Evolutionary conservation across 148 eudicot genomes (phyloP), one percentile per base, ranked within the genome.

Genomic region (Spergularia bocconei): DNA sequence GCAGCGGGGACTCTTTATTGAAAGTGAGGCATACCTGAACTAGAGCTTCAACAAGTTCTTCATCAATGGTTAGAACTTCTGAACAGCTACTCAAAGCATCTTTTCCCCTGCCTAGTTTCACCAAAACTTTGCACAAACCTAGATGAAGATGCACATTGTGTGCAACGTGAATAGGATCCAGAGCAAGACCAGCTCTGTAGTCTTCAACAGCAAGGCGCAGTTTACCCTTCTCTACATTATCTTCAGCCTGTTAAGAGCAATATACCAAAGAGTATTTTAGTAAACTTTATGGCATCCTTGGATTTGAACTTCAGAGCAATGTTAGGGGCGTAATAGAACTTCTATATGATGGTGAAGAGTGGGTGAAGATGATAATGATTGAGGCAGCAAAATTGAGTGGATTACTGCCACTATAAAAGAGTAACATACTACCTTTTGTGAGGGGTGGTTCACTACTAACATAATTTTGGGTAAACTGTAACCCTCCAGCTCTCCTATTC

Each of bases 151-250:
- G 86, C 75, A 94, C 88, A 81, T 94, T 94, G 60, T 91, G 79
- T 77, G 93, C 95, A 63, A 84, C 67, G 80, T 94, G 98, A 78
- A 81, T 78, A 53, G 97, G 97, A 75, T 94, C 98, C 75, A 94
- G 71, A n/a, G 88, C 89, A 75, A 94, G 87, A 63, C 96, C 98
- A 54, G 89, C 89, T 82, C 82, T 91, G 66, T 90, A 94, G 75
- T 94, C 97, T 82, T 94, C 98, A 59, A 83, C 93, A 6, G 97
- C 88, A 77, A 94, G 81, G 52, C 97, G 97, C 65, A 94, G 82
- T 77, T 91, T 94, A 60, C 98, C 97, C 85, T 89, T 94, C 54
- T 75, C 88, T 76, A 61, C 85, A 75, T 94, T 91, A 73, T 88
- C 93, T 67, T 94, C 98, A 71, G 97, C 98, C 87, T 84, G 84